These are phyloP conservation scores for Vaccinium myrtillus DNA, from an alignment of 148 eudicot species.

Conservation along the genomic window DNA sequence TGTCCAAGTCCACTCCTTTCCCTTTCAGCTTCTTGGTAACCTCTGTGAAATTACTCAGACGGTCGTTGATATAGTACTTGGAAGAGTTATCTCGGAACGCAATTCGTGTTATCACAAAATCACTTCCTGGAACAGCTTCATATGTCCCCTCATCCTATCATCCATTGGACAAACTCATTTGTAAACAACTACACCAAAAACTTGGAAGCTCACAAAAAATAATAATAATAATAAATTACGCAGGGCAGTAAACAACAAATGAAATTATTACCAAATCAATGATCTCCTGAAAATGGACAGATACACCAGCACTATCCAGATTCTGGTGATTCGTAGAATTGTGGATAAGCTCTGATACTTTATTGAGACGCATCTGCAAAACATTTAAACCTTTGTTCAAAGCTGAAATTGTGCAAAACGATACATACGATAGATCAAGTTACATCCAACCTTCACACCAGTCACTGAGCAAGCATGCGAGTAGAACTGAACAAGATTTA, in stretches of 20 bases:
- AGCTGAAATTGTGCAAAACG: not conserved
- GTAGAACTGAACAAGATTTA: too few species aligned
- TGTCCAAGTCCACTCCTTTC: conserved; percentile 98
- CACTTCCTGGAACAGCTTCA: conserved; percentile 88
- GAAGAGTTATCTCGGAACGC: conserved; percentile 90
- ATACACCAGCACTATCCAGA: conserved; percentile 88
- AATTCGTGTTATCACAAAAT: conserved; percentile 78
- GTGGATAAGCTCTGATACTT: conserved; percentile 97
- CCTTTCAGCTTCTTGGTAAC: conserved; percentile 84
- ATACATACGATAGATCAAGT: not conserved
- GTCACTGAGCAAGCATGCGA: not conserved
- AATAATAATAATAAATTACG: not conserved
- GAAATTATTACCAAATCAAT: conserved; percentile 60
- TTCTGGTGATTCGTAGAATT: conserved; percentile 92
- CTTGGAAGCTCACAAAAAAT: not conserved
- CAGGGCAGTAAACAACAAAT: not conserved
- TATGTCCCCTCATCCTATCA: conserved; percentile 76
- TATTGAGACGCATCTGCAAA: conserved; percentile 92
- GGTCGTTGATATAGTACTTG: conserved; percentile 78
- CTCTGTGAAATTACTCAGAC: conserved; percentile 78
- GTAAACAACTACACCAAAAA: not conserved
- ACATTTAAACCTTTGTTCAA: not conserved
- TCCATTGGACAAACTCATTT: not conserved
- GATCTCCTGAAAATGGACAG: conserved; percentile 95
- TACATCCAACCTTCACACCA: too few species aligned